A percentile compares a stretch with the other conserved stretches of the same genome.
Evolutionary conservation across 306 rosid genomes (phyloP).

Genomic region (Trifolium repens): DNA sequence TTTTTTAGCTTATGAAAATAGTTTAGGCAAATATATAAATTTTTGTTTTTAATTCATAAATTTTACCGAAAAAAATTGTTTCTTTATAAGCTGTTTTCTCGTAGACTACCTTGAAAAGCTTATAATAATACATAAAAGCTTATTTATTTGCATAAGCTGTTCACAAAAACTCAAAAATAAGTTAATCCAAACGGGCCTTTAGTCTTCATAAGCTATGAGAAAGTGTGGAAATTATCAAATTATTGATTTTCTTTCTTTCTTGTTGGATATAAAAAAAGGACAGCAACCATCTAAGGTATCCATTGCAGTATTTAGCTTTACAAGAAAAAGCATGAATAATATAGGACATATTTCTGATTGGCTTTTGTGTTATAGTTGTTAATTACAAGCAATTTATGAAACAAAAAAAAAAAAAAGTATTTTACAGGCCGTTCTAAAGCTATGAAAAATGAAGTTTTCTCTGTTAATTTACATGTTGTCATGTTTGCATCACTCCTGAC

Average conservation of each 20-base stretch:
- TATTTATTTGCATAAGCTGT: too few species aligned
- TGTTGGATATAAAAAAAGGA: conserved; percentile 48
- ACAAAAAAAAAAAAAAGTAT: neutral
- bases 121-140: too few species aligned
- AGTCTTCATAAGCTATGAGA: neutral
- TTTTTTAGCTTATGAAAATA: too few species aligned
- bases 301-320: neutral
- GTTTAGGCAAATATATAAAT: too few species aligned
- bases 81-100: too few species aligned
- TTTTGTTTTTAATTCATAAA: too few species aligned
- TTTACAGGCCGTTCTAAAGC: neutral
- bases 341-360: neutral
- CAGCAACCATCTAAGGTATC: conserved; percentile 65
- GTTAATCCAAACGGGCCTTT: too few species aligned
- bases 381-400: neutral
- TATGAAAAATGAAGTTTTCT: conserved; percentile 1
- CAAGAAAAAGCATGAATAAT: neutral
- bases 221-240: conserved; percentile 30
- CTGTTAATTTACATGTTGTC: neutral
- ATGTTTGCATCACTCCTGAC: neutral
- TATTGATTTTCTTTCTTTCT: neutral
- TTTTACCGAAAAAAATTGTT: too few species aligned
- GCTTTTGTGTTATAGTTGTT: neutral
- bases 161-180: too few species aligned
- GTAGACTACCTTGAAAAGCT: too few species aligned